Evolutionary conservation across 106 monocot species (phyloP).

Genomic region (Acorus gramineus): DNA sequence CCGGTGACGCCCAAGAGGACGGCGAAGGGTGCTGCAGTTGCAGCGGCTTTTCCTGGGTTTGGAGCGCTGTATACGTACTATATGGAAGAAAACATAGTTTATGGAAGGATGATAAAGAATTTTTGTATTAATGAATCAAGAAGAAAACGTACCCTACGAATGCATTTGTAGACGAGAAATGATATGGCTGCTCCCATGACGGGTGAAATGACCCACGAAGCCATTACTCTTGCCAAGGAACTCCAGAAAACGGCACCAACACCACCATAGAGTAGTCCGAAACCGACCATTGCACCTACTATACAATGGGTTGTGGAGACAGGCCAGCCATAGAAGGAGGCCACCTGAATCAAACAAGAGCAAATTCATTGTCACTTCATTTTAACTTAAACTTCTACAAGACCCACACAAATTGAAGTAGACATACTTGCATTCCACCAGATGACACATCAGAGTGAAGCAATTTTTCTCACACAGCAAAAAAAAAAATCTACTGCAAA

Average conservation of each 20-base stretch:
- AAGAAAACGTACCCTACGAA: slow-evolving; percentile 54
- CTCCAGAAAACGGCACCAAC: slow-evolving; percentile 86
- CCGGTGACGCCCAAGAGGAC: too few relatives aligned
- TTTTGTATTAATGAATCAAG: background rate
- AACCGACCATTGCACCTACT: slow-evolving; percentile 97
- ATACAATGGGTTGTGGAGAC: slow-evolving; percentile 99
- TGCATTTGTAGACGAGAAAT: slow-evolving; percentile 91
- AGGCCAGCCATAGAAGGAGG: slow-evolving; percentile 96
- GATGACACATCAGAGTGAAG: too few relatives aligned
- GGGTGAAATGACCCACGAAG: slow-evolving; percentile 98
- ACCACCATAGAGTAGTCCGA: slow-evolving; percentile 84
- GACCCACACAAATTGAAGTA: too few relatives aligned
- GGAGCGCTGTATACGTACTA: slow-evolving; percentile 96
- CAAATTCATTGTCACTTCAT: too few relatives aligned
- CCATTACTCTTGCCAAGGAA: slow-evolving; percentile 74
- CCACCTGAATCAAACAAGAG: slow-evolving; percentile 38
- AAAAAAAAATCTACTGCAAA: too few relatives aligned
- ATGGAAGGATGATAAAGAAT: slow-evolving; percentile 1
- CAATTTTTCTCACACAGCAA: too few relatives aligned
- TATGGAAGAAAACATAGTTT: slow-evolving; percentile 2
- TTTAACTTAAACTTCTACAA: too few relatives aligned
- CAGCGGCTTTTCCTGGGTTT: too few relatives aligned
- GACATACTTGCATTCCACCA: too few relatives aligned
- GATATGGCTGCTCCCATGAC: slow-evolving; percentile 86
- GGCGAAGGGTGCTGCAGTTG: too few relatives aligned